Evolutionary conservation across 495 filamentous ascomycete species (phyloP), one percentile per base, ranked within the genome.

Genomic region (Aspergillus sclerotiicarbonarius): DNA sequence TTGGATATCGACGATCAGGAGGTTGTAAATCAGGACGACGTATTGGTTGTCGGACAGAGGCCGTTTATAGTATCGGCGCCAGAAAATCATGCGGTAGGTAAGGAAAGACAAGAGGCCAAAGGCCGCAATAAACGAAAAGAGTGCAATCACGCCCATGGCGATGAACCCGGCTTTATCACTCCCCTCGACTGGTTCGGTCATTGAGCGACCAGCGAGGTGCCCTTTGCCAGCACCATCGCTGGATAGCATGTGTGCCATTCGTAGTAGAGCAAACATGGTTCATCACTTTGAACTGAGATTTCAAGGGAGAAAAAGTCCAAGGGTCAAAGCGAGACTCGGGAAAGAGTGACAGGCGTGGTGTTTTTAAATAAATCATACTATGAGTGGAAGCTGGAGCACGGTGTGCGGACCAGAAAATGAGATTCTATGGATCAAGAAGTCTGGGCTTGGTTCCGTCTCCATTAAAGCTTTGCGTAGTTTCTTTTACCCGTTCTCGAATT

Each of bases 1-100:
- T 61, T 90, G 86, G 39, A 91, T 67, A 64, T 91, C 88, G 54
- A 87, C 86, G 15, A 90, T 66, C 8, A 91, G 74, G 4, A 91
- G 81, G 67, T 90, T 90, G 66, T 84, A 86, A 59, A 91, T 84
- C 31, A 92, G 77, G 35, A 91, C 66, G 16, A 91, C 80, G 59
- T 87, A 90, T 71, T 92, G 88, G 67, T 90, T 90, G 35, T 71
- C 55, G 10, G 64, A 62, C 8, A 77, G 65, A n/a, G 68, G 67
- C 8, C 58, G 59, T 51, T 71, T 74, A 69, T 80, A 81, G 53
- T 74, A 71, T 1, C 67, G 67, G n/a, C 69, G 71, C 84, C 84
- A 86, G 56, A 72, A 73, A 19, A 86, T 66, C 51, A 87, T 73
- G 55, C 82, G 81, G 64, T 78, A 82, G 8, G 78, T 82, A 61